phyloP scores from a whole-genome alignment of 2,329 filamentous ascomycete genomes.

The Tolypocladium ovalisporum region DNA sequence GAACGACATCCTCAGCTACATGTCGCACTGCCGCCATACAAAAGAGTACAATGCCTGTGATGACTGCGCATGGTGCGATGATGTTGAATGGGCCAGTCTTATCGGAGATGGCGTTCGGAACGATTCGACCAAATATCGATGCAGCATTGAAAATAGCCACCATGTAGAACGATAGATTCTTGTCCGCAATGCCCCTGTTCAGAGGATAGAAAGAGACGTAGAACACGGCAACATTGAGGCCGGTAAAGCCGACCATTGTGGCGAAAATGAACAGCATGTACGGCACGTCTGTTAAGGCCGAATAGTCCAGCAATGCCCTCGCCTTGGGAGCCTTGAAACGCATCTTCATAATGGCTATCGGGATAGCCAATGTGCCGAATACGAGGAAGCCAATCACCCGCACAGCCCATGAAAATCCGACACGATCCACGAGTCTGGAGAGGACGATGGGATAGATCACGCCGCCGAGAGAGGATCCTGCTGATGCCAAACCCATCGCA shows the following conservation, averaged over 20 bases:
- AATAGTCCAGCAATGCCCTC: conserved; percentile 3
- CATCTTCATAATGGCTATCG: conserved; percentile 24
- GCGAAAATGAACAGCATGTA: conserved; percentile 12
- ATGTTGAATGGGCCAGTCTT: conserved; percentile 23
- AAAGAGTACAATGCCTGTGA: conserved; percentile 20
- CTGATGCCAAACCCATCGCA: conserved; percentile 20
- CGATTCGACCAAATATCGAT: conserved; percentile 32
- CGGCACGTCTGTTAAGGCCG: conserved; percentile 12
- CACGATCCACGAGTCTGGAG: conserved; percentile 5
- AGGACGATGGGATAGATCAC: conserved; percentile 22
- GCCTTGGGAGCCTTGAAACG: conserved; percentile 19
- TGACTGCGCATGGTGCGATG: conserved; percentile 14
- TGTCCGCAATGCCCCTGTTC: conserved; percentile 15
- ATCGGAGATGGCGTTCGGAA: conserved; percentile 26
- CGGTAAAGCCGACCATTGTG: conserved; percentile 25
- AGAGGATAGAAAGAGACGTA: conserved; percentile 26
- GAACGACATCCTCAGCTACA: conserved; percentile 19
- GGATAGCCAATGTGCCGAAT: conserved; percentile 22
- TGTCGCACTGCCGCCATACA: conserved; percentile 23
- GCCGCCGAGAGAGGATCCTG: conserved; percentile 20
- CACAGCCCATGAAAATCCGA: conserved; percentile 19
- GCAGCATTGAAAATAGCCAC: conserved; percentile 35
- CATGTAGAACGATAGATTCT: conserved; percentile 27
- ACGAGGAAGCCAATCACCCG: conserved; percentile 18
- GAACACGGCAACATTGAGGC: conserved; percentile 25